These are phyloP conservation scores for Striga hermonthica DNA, from an alignment of 305 asterid species.

Conservation along the genomic window DNA sequence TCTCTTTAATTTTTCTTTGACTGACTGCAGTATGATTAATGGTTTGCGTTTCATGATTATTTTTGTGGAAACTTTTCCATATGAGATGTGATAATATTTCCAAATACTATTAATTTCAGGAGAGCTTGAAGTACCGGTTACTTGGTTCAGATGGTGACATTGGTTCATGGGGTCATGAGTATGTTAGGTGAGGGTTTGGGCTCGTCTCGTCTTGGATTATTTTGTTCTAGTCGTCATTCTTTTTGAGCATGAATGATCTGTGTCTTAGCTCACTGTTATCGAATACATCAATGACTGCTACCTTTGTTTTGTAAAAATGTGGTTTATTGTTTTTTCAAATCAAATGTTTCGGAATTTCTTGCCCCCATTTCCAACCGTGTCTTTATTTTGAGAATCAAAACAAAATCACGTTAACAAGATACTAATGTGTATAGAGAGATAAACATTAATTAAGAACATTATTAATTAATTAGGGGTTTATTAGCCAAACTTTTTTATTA, in stretches of 20 bases:
- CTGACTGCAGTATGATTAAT: constrained; percentile 12
- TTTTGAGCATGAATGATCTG: constrained; percentile 16
- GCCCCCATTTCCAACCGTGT: too few species aligned
- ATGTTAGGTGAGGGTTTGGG: constrained; percentile 66
- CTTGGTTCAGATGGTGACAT: constrained; percentile 92
- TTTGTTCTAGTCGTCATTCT: constrained; percentile 19
- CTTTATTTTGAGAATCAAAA: too few species aligned
- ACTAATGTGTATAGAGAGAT: too few species aligned
- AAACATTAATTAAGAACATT: too few species aligned
- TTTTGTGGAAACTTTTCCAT: constrained; percentile 7
- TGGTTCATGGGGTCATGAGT: constrained; percentile 99
- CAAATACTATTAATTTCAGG: constrained; percentile 53
- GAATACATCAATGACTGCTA: constrained; percentile 8
- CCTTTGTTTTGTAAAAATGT: not conserved
- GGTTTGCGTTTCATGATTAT: constrained; percentile 20
- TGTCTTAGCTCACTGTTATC: not conserved
- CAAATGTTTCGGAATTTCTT: too few species aligned
- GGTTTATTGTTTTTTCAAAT: too few species aligned
- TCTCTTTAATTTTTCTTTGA: not conserved
- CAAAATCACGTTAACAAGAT: too few species aligned
- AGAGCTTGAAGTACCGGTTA: constrained; percentile 91
- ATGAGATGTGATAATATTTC: constrained; percentile 16
- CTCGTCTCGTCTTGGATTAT: not conserved
- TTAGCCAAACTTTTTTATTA: too few species aligned
- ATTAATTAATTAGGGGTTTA: too few species aligned